Evolutionary conservation across 2,329 filamentous ascomycete genomes (phyloP).

Genomic region (Fusarium stilboides): DNA sequence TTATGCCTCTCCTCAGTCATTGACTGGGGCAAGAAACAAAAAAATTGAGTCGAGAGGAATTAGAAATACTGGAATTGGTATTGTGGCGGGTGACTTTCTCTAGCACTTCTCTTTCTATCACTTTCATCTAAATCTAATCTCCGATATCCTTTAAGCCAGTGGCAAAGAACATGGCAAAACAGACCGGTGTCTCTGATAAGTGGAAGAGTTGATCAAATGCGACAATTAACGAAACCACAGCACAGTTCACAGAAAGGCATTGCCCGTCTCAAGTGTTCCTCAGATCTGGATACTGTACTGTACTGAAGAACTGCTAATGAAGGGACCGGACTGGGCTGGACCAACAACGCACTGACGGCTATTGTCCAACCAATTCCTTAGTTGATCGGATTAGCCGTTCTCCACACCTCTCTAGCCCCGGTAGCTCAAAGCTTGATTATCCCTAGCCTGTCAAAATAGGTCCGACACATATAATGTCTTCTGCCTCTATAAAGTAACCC

Average conservation of each 20-base stretch:
- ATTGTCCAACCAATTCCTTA: conserved; percentile 2
- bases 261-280: neutral
- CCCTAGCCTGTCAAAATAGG: neutral
- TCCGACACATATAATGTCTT: neutral
- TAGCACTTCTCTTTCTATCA: neutral
- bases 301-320: too few species aligned
- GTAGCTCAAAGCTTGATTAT: conserved; percentile 25
- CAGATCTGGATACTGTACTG: neutral
- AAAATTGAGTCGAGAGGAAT: neutral
- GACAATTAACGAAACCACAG: neutral
- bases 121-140: neutral
- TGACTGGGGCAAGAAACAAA: too few species aligned
- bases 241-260: neutral
- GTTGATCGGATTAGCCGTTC: conserved; percentile 9
- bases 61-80: neutral
- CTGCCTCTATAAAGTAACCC: neutral
- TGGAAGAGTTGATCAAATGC: neutral
- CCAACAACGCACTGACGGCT: neutral
- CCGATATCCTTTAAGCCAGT: neutral
- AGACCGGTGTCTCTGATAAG: neutral
- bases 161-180: neutral
- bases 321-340: neutral
- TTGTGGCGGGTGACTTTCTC: conserved; percentile 7
- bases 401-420: neutral
- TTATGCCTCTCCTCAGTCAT: too few species aligned